These are phyloP conservation scores for Mantamonas sphyraenae DNA, from an alignment of 78 protist species.

Conservation along the genomic window DNA sequence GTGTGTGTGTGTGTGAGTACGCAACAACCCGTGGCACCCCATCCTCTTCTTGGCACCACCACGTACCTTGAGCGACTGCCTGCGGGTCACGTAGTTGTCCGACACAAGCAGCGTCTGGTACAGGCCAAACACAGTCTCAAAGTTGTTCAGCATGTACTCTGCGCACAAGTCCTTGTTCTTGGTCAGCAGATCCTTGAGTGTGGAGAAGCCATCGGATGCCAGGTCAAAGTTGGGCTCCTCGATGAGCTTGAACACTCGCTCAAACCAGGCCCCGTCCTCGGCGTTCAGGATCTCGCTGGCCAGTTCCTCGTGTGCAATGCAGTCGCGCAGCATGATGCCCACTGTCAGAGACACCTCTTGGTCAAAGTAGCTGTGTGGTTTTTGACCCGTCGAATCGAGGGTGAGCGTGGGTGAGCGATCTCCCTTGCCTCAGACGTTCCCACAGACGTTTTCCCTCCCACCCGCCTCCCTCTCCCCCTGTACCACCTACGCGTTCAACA, in stretches of 20 bases:
- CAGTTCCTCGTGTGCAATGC: constrained; percentile 55
- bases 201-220: constrained; percentile 87
- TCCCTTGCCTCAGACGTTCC: background rate
- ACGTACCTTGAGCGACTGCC: constrained; percentile 79
- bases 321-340: constrained; percentile 84
- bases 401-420: background rate
- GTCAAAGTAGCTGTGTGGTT: constrained; percentile 36
- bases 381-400: background rate
- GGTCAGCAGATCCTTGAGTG: constrained; percentile 79
- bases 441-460: background rate
- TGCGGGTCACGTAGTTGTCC: constrained; percentile 76
- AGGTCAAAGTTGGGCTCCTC: constrained; percentile 80
- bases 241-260: constrained; percentile 55
- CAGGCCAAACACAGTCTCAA: constrained; percentile 33
- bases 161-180: constrained; percentile 67
- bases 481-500: too few species aligned
- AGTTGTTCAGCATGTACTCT: constrained; percentile 55
- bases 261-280: constrained; percentile 43
- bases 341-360: constrained; percentile 62
- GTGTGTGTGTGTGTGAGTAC: background rate
- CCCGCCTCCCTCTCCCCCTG: background rate
- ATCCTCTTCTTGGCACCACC: background rate
- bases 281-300: constrained; percentile 40
- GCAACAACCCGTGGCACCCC: background rate
- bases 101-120: constrained; percentile 56